A percentile compares a stretch with the other conserved stretches of the same genome.
Conservation (phyloP, 257 asterid species). For the Solanum virginianum region DNA sequence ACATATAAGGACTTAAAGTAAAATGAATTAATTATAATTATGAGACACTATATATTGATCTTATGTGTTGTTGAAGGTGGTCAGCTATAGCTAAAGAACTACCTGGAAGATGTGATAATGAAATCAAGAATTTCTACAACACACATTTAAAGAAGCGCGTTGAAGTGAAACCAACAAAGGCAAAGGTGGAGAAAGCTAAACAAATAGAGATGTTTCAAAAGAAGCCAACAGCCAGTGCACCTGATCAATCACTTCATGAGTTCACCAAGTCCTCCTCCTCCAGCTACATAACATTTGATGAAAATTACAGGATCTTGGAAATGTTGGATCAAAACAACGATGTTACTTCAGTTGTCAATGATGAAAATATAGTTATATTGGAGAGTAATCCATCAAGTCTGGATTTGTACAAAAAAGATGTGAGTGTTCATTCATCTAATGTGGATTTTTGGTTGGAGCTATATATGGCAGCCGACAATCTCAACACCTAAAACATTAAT, state of each 20-base stretch:
- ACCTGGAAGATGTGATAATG: neutral
- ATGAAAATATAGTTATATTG: neutral
- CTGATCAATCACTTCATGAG: neutral
- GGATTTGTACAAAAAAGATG: neutral
- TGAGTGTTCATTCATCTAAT: neutral
- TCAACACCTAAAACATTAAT: neutral
- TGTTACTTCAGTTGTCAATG: neutral
- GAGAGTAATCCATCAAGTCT: neutral
- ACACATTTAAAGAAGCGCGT: neutral
- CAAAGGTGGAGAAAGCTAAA: neutral
- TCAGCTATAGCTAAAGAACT: neutral
- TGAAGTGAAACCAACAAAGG: neutral
- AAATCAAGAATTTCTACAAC: constrained; percentile 6
- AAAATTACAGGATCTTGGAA: neutral
- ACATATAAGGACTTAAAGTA: too few relatives aligned
- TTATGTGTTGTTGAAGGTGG: neutral
- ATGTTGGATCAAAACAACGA: neutral
- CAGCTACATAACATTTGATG: neutral
- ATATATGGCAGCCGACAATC: neutral
- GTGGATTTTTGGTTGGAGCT: neutral
- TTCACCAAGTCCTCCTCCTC: neutral
- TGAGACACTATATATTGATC: neutral
- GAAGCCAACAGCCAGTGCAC: neutral
- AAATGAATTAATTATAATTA: too few relatives aligned
- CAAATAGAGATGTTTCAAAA: neutral